Evolutionary conservation across 2,329 filamentous ascomycete species (phyloP).

Genomic region (Cytospora paraplurivora): DNA sequence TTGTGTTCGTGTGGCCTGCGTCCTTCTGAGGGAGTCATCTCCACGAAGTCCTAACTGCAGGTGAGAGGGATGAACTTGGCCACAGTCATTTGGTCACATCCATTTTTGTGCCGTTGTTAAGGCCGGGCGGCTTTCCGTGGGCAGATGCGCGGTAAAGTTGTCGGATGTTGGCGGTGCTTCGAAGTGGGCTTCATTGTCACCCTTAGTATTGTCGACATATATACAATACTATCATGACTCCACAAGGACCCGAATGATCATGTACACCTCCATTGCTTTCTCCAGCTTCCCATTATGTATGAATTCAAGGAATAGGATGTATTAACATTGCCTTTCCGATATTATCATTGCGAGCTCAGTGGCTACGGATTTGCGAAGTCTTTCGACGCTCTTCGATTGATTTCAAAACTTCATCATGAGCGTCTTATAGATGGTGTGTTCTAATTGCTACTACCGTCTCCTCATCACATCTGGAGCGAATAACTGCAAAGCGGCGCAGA

Average conservation of each 20-base stretch:
- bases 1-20: background rate
- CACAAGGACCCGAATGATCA: conserved; percentile 6
- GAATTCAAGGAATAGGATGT: background rate
- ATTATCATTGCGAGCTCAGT: background rate
- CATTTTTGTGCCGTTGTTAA: too few relatives aligned
- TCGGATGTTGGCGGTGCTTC: conserved; percentile 3
- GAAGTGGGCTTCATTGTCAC: background rate
- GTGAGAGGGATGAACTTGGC: background rate
- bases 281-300: background rate
- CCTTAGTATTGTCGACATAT: conserved; percentile 8
- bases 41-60: background rate
- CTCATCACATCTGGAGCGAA: background rate
- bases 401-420: background rate
- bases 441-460: too few relatives aligned
- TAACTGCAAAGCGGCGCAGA: background rate
- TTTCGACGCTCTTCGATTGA: background rate
- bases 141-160: background rate
- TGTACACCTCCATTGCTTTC: background rate
- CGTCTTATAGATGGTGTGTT: background rate
- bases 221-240: conserved; percentile 10
- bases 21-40: background rate
- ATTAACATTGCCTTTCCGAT: background rate
- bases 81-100: background rate
- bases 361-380: background rate
- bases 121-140: background rate